Evolutionary conservation across 2,329 filamentous ascomycete genomes (phyloP), one percentile per base, ranked within the genome.

Genomic region (Fusarium cyanostomum): DNA sequence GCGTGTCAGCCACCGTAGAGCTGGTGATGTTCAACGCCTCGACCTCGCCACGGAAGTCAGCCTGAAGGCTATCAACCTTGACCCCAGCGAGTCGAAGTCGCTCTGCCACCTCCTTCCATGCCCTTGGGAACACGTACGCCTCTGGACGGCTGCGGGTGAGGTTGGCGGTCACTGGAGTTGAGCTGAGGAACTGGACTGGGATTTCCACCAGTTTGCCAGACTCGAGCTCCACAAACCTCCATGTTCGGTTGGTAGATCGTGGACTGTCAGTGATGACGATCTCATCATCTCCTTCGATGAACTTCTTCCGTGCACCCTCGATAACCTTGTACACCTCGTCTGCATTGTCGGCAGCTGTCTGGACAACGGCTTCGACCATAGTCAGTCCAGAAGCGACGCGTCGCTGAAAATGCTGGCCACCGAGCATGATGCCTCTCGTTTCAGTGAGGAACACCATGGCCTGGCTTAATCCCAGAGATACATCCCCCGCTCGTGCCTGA

Each of bases 401-500:
- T 0, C 71, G 68, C 46, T 75, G 73, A 4, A 74, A 74, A 33
- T 75, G 72, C 45, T 74, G 73, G n/a, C 68, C 61, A 1, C 71
- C 73, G 1, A 75, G 55, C 49, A 67, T 71, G 1, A 75, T 72
- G 1, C 71, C 71, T n/a, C 71, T 52, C 0, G 66, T 71, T 42
- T 73, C 71, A 2, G 66, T 65, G 1, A 73, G 57, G 3, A 73
- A 71, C 0, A 73, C 68, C 31, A 73, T 58, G 0, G 71, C 55
- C 8, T 73, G 71, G 1, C 58, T 69, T 2, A 73, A 41, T 1
- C 61, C 71, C 6, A 72, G 48, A 0, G 71, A 72, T 1, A 71
- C 71, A 21, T 71, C 69, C 0, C 69, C 71, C 2, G 69, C 65
- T 18, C 64, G 63, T 0, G 71, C 65, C 37, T 69, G 62, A 0